Evolutionary conservation across 352 stramenopile genomes (phyloP).

Genomic region (Elongisporangium anandrum): DNA sequence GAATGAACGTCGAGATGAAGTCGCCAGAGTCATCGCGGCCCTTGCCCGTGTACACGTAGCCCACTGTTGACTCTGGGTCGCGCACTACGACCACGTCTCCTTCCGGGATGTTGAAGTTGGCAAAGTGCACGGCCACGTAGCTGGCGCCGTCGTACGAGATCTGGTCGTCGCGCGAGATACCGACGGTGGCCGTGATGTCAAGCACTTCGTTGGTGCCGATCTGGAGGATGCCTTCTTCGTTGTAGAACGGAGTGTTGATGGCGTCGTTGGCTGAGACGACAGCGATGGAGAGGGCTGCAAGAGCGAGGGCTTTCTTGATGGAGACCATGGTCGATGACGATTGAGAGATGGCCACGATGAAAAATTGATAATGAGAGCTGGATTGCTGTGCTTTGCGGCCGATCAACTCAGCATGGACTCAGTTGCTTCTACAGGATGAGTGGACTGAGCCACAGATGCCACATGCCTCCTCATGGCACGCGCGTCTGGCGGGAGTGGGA

Average conservation of each 20-base stretch:
- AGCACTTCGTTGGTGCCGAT: slow-evolving; percentile 28
- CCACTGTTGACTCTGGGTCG: slow-evolving; percentile 19
- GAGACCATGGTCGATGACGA: too few species aligned
- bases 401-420: too few species aligned
- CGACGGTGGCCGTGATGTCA: slow-evolving; percentile 18
- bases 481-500: too few species aligned
- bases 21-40: slow-evolving; percentile 23
- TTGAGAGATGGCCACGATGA: too few species aligned
- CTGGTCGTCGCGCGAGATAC: slow-evolving; percentile 21
- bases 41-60: slow-evolving; percentile 29
- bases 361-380: too few species aligned
- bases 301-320: neutral
- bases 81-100: slow-evolving; percentile 45
- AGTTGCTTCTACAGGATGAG: too few species aligned
- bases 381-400: too few species aligned
- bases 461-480: too few species aligned
- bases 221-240: slow-evolving; percentile 26
- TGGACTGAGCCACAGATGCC: too few species aligned
- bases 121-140: slow-evolving; percentile 60
- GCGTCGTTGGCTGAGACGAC: neutral
- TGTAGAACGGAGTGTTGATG: slow-evolving; percentile 14
- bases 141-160: slow-evolving; percentile 39
- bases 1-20: slow-evolving; percentile 45
- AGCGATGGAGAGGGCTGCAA: slow-evolving; percentile 8
- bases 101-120: slow-evolving; percentile 41